Evolutionary conservation across 1,284 basidiomycete genomes (phyloP), one percentile per base, ranked within the genome.

Genomic region (Sanghuangporus weigelae): DNA sequence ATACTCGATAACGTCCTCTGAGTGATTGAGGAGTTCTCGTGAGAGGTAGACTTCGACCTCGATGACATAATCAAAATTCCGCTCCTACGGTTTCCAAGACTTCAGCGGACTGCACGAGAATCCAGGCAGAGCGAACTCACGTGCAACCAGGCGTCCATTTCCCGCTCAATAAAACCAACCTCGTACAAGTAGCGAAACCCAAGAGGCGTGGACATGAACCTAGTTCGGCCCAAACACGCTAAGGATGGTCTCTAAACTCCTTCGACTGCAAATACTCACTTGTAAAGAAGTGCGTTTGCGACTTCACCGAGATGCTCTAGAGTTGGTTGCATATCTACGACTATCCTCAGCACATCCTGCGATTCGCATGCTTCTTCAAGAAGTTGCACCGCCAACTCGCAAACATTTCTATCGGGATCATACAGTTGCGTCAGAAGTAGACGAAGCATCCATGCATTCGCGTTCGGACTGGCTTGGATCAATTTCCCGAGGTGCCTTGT

Each of bases 81-180:
- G 89, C 73, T 92, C 90, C 92, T 95, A 68, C 21, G 57, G 38
- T 56, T 7, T 36, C 59, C 16, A 46, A 26, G 50, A 54, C 21
- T 40, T 69, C 36, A 70, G 58, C 62, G 36, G 66, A n/a, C 38
- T 2, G 16, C 6, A n/a, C 49, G 21, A 42, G 44, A 39, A 56
- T 38, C 8, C 4, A 36, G 12, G 42, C 10, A 57, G 14, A 2
- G 26, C 6, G 4, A 23, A 72, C 89, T 71, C 69, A 95, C 95
- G 73, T 93, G 84, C 71, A 96, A 92, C 97, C 97, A 99, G 64
- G 87, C 84, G 68, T 99, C 95, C 82, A 99, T 92, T 76, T 98
- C 95, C 56, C 91, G 83, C 69, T 95, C 90, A 64, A 99, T 96
- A 71, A 97, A 98, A 19, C 92, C 90, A 23, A 93, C 89, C 67